Conservation (phyloP, 83 land plant genomes). For the Thuja plicata region DNA sequence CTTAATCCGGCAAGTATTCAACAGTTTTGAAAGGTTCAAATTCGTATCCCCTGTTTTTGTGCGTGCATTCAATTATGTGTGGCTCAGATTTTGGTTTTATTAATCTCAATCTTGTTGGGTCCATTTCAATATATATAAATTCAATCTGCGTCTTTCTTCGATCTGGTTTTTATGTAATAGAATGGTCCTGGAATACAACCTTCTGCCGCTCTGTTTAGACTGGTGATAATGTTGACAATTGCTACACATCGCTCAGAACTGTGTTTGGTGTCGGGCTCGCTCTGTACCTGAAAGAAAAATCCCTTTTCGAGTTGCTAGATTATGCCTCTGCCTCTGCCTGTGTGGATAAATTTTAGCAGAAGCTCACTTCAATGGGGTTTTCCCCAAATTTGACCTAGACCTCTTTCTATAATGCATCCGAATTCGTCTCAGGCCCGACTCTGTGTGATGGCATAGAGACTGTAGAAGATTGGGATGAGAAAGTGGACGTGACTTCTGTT, state of each 20-base stretch:
- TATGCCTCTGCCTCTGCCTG: slow-evolving; percentile 23
- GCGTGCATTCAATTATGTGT: neutral
- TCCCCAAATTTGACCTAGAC: slow-evolving; percentile 20
- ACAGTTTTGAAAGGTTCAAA: neutral
- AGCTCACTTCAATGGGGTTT: slow-evolving; percentile 34
- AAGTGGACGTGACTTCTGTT: no score
- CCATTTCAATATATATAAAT: neutral
- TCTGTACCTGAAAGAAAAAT: slow-evolving; percentile 31
- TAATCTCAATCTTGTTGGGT: neutral
- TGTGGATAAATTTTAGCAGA: slow-evolving; percentile 25
- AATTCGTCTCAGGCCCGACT: slow-evolving; percentile 22
- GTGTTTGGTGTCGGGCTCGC: slow-evolving; percentile 43
- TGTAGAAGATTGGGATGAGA: slow-evolving; percentile 27
- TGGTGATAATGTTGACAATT: no score
- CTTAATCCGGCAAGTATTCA: neutral
- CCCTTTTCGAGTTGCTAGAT: slow-evolving; percentile 24
- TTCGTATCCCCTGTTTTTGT: neutral
- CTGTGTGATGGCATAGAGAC: slow-evolving; percentile 43
- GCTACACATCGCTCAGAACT: neutral
- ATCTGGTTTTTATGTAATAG: neutral
- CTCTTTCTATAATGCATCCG: slow-evolving; percentile 22
- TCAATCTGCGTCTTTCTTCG: neutral
- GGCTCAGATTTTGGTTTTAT: neutral
- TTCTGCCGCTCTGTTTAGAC: no score
- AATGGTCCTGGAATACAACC: no score